Evolutionary conservation across 2,329 filamentous ascomycete species (phyloP).

Genomic region (Xylaria hypoxylon): DNA sequence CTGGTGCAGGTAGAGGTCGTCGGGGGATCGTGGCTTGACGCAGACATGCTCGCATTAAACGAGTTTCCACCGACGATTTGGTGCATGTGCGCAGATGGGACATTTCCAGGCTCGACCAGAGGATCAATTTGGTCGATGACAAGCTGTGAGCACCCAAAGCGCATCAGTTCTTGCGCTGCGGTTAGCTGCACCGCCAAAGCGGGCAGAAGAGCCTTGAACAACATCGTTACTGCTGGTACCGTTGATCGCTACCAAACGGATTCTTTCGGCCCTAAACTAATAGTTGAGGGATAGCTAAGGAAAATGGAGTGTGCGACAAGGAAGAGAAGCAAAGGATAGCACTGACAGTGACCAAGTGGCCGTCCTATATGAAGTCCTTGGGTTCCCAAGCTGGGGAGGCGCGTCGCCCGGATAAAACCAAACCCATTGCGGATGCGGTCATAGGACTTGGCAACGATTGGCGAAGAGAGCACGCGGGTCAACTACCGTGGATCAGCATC

Average conservation of each 20-base stretch:
- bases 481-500: slow-evolving; percentile 47
- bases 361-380: slow-evolving; percentile 39
- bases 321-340: slow-evolving; percentile 22
- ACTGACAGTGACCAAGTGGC: slow-evolving; percentile 24
- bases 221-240: slow-evolving; percentile 44
- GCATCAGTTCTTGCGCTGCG: slow-evolving; percentile 53
- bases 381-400: slow-evolving; percentile 33
- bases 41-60: slow-evolving; percentile 50
- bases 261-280: slow-evolving; percentile 9
- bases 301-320: slow-evolving; percentile 30
- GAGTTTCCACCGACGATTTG: slow-evolving; percentile 51
- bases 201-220: slow-evolving; percentile 47
- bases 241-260: slow-evolving; percentile 21
- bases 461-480: slow-evolving; percentile 37
- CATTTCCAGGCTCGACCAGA: slow-evolving; percentile 48
- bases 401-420: slow-evolving; percentile 47
- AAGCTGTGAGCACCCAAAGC: slow-evolving; percentile 53
- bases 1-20: slow-evolving; percentile 48
- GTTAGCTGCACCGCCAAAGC: slow-evolving; percentile 47
- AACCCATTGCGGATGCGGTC: slow-evolving; percentile 44
- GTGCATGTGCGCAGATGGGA: slow-evolving; percentile 51
- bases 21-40: slow-evolving; percentile 45
- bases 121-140: slow-evolving; percentile 52
- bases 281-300: slow-evolving; percentile 14
- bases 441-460: slow-evolving; percentile 43